Conservation (phyloP, 2,329 filamentous ascomycete species). For the Aspergillus aculeatus region DNA sequence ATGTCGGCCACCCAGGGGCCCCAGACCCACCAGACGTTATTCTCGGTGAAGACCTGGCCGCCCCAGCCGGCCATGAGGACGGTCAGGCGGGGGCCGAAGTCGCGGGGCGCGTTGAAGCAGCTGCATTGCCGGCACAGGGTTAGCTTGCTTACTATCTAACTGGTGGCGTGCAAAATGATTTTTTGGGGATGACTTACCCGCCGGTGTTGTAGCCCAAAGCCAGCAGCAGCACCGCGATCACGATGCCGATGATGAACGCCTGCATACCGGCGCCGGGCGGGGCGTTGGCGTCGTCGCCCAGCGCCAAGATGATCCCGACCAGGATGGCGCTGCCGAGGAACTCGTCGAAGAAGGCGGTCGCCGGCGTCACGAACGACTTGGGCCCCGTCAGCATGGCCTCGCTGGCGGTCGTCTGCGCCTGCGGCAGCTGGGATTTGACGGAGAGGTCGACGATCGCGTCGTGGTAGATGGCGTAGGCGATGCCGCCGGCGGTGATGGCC, state of each 20-base stretch:
- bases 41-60: constrained; percentile 23
- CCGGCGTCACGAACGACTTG: constrained; percentile 23
- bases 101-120: constrained; percentile 36
- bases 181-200: constrained; percentile 17
- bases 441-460: constrained; percentile 32
- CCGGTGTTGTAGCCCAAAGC: constrained; percentile 39
- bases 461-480: constrained; percentile 38
- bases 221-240: constrained; percentile 14
- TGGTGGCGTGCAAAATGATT: too few species aligned
- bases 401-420: constrained; percentile 16
- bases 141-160: too few species aligned
- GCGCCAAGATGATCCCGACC: constrained; percentile 33
- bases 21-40: constrained; percentile 37
- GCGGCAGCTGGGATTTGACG: constrained; percentile 16
- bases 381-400: constrained; percentile 32
- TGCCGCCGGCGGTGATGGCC: constrained; percentile 32
- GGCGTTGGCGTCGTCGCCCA: constrained; percentile 46
- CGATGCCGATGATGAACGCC: constrained; percentile 27
- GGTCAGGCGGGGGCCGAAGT: constrained; percentile 37
- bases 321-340: constrained; percentile 36
- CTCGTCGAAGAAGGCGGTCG: constrained; percentile 40
- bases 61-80: constrained; percentile 36
- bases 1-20: constrained; percentile 37
- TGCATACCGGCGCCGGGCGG: constrained; percentile 47
- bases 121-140: constrained; percentile 6